A percentile compares a stretch with the other conserved stretches of the same genome.
Evolutionary conservation across 805 yeast genomes (phyloP).

Genomic region (Sungouiozyma ichnusensis): DNA sequence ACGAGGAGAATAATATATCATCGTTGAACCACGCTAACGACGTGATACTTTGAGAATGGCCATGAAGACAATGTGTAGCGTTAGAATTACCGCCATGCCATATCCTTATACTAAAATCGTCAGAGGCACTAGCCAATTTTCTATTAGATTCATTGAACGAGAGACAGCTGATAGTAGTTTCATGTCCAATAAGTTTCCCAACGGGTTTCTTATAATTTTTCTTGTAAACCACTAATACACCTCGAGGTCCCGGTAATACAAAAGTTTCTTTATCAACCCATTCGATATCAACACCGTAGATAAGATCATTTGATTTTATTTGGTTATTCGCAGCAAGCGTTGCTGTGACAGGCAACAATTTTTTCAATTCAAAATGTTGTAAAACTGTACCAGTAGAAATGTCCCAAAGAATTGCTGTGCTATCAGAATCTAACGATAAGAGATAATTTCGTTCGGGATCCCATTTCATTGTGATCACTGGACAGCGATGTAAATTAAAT

Average conservation of each 20-base stretch:
- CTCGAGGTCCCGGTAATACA: slow-evolving; percentile 54
- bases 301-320: neutral
- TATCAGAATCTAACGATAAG: slow-evolving; percentile 49
- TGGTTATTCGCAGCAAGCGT: slow-evolving; percentile 1
- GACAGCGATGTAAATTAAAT: slow-evolving; percentile 40
- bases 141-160: slow-evolving; percentile 42
- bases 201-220: slow-evolving; percentile 37
- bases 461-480: slow-evolving; percentile 55
- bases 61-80: slow-evolving; percentile 37
- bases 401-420: slow-evolving; percentile 57
- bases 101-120: slow-evolving; percentile 59
- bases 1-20: slow-evolving; percentile 38
- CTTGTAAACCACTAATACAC: slow-evolving; percentile 46
- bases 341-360: slow-evolving; percentile 2
- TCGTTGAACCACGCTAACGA: slow-evolving; percentile 45
- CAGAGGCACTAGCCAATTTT: slow-evolving; percentile 64
- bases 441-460: slow-evolving; percentile 43
- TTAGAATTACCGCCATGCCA: slow-evolving; percentile 63
- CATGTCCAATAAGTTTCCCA: slow-evolving; percentile 55
- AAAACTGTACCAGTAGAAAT: slow-evolving; percentile 40
- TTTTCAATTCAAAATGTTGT: slow-evolving; percentile 34
- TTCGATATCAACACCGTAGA: slow-evolving; percentile 43
- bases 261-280: slow-evolving; percentile 67
- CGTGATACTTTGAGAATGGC: slow-evolving; percentile 50
- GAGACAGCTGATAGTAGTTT: slow-evolving; percentile 45